phyloP scores from a whole-genome alignment of 371 early-diverging fungal species.

The Saksenaea oblongispora region DNA sequence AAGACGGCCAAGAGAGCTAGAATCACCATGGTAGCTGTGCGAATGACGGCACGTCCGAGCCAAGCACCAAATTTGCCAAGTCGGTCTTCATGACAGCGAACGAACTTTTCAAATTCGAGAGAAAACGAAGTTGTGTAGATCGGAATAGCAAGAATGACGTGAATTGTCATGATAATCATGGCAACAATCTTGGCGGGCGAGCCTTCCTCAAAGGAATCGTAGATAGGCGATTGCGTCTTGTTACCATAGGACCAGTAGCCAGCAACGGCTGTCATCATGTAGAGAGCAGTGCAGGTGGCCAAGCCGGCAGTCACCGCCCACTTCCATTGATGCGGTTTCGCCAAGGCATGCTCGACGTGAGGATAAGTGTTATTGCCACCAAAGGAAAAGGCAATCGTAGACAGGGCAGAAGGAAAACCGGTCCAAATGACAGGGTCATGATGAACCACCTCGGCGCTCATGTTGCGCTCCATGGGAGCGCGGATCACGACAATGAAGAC shows the following conservation, averaged over 20 bases:
- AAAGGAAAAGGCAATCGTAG: slow-evolving; percentile 57
- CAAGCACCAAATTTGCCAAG: slow-evolving; percentile 34
- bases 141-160: slow-evolving; percentile 81
- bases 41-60: slow-evolving; percentile 42
- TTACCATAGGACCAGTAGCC: slow-evolving; percentile 83
- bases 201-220: slow-evolving; percentile 64
- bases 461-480: slow-evolving; percentile 32
- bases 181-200: slow-evolving; percentile 56
- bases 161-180: slow-evolving; percentile 75
- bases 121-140: slow-evolving; percentile 79
- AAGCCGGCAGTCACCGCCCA: slow-evolving; percentile 65
- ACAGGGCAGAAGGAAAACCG: slow-evolving; percentile 51
- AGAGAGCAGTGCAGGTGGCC: slow-evolving; percentile 66
- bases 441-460: slow-evolving; percentile 9
- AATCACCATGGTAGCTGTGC: slow-evolving; percentile 42
- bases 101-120: slow-evolving; percentile 60
- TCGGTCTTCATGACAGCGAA: slow-evolving; percentile 27
- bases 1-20: slow-evolving; percentile 47
- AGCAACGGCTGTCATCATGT: slow-evolving; percentile 69
- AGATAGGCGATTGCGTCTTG: slow-evolving; percentile 68
- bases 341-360: slow-evolving; percentile 79
- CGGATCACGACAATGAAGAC: slow-evolving; percentile 48
- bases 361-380: slow-evolving; percentile 46
- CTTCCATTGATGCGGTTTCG: slow-evolving; percentile 71
- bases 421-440: slow-evolving; percentile 36